phyloP scores from a whole-genome alignment of 2,329 filamentous ascomycete species.

The Diplodia mutila region DNA sequence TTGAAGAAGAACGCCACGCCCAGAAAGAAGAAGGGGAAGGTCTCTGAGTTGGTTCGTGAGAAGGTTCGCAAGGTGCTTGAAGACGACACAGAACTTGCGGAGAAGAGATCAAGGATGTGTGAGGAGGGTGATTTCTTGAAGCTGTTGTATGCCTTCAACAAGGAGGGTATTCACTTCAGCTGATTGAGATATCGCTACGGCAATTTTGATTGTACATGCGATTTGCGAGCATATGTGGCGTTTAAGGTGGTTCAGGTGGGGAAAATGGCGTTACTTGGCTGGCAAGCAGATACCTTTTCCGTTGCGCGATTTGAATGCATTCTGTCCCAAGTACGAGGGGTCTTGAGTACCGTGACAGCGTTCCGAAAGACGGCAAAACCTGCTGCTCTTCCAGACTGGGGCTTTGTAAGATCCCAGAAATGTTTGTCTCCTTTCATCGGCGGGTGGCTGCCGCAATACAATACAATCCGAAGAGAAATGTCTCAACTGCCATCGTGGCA shows the following conservation, averaged over 20 bases:
- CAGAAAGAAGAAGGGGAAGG: constrained; percentile 74
- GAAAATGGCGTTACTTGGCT: constrained; percentile 1
- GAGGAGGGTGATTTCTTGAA: constrained; percentile 92
- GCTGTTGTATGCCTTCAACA: constrained; percentile 81
- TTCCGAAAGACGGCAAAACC: background rate
- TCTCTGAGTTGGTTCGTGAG: constrained; percentile 78
- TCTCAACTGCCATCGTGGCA: no score
- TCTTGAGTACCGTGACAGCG: background rate
- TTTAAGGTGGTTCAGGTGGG: background rate
- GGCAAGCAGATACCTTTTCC: constrained; percentile 19
- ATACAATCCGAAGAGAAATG: no score
- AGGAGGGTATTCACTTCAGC: constrained; percentile 90
- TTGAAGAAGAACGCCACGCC: constrained; percentile 57
- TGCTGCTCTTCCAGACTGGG: no score
- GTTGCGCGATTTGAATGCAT: background rate
- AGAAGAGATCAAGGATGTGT: constrained; percentile 81
- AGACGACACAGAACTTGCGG: constrained; percentile 75
- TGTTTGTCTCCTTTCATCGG: no score
- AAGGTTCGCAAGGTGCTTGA: constrained; percentile 88
- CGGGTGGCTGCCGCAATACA: no score
- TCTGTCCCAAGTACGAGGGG: background rate
- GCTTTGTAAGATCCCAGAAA: no score
- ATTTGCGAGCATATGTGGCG: constrained; percentile 31
- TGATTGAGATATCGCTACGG: constrained; percentile 39
- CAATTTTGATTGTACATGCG: constrained; percentile 50